phyloP scores from a whole-genome alignment of 805 yeast genomes.

The Pichia manshurica region DNA sequence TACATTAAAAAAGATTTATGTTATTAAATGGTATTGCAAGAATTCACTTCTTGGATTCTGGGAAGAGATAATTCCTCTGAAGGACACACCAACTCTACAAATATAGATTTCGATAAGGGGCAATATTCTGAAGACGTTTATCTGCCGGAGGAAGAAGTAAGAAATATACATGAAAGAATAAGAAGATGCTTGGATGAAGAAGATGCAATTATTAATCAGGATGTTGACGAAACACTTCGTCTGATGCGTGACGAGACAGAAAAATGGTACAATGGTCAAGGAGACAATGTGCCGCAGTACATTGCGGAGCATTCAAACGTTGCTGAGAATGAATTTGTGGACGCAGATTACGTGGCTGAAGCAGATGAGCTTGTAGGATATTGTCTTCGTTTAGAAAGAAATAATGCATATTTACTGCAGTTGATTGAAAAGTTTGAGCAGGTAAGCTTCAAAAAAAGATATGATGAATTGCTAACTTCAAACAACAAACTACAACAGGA shows the following conservation, averaged over 20 bases:
- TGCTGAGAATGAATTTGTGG: background rate
- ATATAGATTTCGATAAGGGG: too few species aligned
- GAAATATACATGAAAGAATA: conserved; percentile 11
- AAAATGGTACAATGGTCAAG: conserved; percentile 12
- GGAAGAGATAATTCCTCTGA: too few species aligned
- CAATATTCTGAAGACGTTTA: conserved; percentile 1
- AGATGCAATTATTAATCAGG: conserved; percentile 10
- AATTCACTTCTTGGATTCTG: too few species aligned
- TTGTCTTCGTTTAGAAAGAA: conserved; percentile 18
- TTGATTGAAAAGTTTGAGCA: conserved; percentile 17
- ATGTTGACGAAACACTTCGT: conserved; percentile 21
- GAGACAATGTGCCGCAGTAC: background rate
- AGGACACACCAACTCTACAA: too few species aligned
- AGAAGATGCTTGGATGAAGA: conserved; percentile 14
- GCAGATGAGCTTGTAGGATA: conserved; percentile 11
- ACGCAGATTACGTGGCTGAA: background rate
- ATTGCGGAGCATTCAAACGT: background rate
- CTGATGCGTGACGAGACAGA: conserved; percentile 19
- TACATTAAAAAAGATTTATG: too few species aligned
- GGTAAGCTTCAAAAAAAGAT: conserved; percentile 19
- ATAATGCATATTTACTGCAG: conserved; percentile 13
- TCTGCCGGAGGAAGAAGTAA: background rate
- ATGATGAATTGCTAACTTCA: conserved; percentile 7
- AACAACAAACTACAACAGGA: conserved; percentile 13
- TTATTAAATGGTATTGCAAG: too few species aligned